Evolutionary conservation across 805 yeast genomes (phyloP), one percentile per base, ranked within the genome.

Genomic region (Kodamaea laetipori): DNA sequence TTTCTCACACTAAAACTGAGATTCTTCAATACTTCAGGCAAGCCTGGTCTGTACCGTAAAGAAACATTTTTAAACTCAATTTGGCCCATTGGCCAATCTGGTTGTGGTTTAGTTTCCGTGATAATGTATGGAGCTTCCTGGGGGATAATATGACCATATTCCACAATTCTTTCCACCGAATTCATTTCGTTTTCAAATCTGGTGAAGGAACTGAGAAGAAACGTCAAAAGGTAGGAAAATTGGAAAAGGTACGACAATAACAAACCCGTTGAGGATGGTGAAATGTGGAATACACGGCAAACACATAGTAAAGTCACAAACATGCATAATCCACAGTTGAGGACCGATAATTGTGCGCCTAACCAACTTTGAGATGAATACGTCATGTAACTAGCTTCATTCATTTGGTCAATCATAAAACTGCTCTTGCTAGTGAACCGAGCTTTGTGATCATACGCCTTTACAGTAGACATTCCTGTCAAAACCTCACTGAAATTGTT

Each of bases 111-210:
- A 57, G 66, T 18, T 66, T 71, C 48, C 53, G 76, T 61, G 43
- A 79, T 74, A 35, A 66, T 60, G 51, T 75, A 78, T 0, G 85
- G 73, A 1, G 85, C 86, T 60, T 87, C 95, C 53, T 81, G 81
- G 1, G 79, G 81, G 43, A 88, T 63, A 16, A 76, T 68, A 16
- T 26, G 24, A 1, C 86, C 88, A 60, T 84, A 83, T 53, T 81
- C 79, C 43, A 78, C 69, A 27, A 86, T 62, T 61, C 95, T 74
- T 61, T 86, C 94, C 12, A 79, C 87, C 0, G 90, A 78, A 51
- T 83, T 85, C 82, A 86, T 73, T 54, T 83, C 84, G 59, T 85
- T 86, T 56, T 86, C 94, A 23, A 83, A 76, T 55, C 80, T 81
- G 1, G 92, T 85, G 55, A 78, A 62, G 26, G 85, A 73, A 54